A percentile compares a stretch with the other conserved stretches of the same genome.
phyloP scores from a whole-genome alignment of 352 stramenopile genomes.

The Phytophthora chlamydospora region DNA sequence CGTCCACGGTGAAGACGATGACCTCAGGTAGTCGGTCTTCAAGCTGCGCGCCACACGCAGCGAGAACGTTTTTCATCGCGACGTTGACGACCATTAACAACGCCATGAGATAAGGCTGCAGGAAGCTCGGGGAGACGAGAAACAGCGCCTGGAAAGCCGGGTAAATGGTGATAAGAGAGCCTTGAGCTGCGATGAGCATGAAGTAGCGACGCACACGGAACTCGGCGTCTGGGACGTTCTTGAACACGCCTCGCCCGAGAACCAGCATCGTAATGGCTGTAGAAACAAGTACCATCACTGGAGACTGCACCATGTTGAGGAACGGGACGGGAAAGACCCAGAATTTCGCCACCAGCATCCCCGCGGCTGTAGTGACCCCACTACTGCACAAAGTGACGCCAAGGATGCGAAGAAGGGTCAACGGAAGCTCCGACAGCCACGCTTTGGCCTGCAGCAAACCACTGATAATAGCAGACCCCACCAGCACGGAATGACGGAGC shows the following conservation, averaged over 20 bases:
- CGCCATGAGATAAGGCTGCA: constrained; percentile 27
- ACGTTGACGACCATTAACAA: constrained; percentile 45
- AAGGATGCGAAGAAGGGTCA: constrained; percentile 6
- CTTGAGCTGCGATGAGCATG: constrained; percentile 31
- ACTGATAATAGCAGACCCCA: constrained; percentile 13
- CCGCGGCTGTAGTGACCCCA: constrained; percentile 8
- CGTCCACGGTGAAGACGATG: constrained; percentile 44
- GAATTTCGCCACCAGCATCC: constrained; percentile 8
- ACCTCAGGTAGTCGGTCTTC: constrained; percentile 41
- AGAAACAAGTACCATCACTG: constrained; percentile 13
- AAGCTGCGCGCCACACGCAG: constrained; percentile 31
- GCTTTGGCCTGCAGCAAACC: constrained; percentile 31
- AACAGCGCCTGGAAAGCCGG: constrained; percentile 36
- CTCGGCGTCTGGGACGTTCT: constrained; percentile 16
- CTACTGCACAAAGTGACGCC: constrained; percentile 13
- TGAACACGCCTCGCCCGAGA: constrained; percentile 12
- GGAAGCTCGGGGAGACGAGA: background rate
- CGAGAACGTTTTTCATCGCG: constrained; percentile 32
- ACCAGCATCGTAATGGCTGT: constrained; percentile 12
- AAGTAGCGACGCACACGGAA: constrained; percentile 36
- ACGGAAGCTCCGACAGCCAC: constrained; percentile 31
- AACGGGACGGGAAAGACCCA: constrained; percentile 43
- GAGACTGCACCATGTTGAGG: constrained; percentile 32
- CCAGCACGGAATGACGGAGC: constrained; percentile 26
- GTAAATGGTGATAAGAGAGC: constrained; percentile 34